Evolutionary conservation across 148 eudicot species (phyloP).

Genomic region (Silene uniflora): DNA sequence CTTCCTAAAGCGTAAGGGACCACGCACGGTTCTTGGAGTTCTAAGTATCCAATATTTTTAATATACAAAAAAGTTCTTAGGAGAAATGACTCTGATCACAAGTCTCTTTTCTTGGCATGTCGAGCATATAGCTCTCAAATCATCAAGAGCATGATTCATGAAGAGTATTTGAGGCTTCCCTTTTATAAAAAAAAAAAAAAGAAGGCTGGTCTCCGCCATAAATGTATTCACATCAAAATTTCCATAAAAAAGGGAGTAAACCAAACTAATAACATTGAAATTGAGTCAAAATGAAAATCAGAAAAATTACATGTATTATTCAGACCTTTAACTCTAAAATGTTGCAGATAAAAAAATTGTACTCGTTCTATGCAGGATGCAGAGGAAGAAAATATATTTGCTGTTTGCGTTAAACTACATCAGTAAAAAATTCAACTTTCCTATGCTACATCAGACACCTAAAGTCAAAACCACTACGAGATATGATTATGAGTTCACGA

Average conservation of each 20-base stretch:
- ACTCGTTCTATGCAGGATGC: not conserved
- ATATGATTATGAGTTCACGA: not conserved
- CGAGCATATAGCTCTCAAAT: not conserved
- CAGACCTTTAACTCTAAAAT: not conserved
- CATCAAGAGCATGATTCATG: not conserved
- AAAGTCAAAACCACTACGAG: not conserved
- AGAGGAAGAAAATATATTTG: not conserved
- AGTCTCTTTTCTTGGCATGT: constrained; percentile 6
- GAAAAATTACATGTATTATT: not conserved
- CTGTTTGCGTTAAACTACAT: not conserved
- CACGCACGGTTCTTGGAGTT: not conserved
- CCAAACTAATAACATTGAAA: not conserved
- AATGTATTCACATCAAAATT: not conserved
- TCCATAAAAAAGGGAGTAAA: not conserved
- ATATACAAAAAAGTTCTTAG: not conserved
- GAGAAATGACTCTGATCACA: not conserved
- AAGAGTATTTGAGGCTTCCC: not conserved
- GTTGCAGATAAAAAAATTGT: not conserved
- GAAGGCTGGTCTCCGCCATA: not conserved
- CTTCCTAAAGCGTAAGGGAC: too few relatives aligned
- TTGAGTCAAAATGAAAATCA: not conserved
- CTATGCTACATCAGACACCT: not conserved
- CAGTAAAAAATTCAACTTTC: not conserved
- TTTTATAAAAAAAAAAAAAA: not conserved
- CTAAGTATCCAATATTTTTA: not conserved